phyloP scores from a whole-genome alignment of 208 protist genomes.

The Leishmania aethiopica region DNA sequence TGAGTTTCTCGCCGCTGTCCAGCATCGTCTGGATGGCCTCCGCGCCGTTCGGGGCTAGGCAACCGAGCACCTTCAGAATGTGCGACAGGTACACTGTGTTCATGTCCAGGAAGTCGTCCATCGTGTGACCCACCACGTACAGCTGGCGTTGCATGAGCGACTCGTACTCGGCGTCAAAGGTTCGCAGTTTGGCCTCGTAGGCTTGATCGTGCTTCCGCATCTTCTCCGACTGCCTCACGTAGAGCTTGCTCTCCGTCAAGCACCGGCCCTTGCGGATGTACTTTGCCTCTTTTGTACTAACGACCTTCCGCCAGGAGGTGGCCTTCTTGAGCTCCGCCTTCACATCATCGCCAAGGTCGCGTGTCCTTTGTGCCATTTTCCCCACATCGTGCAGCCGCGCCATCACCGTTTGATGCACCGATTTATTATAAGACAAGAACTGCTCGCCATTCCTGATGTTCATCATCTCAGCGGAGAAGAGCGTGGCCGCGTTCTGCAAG shows the following conservation, averaged over 20 bases:
- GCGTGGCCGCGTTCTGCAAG: conserved; percentile 36
- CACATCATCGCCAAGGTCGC: conserved; percentile 33
- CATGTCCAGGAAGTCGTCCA: conserved; percentile 56
- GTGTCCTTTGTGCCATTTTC: conserved; percentile 25
- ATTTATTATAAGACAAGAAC: conserved; percentile 36
- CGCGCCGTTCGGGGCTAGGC: conserved; percentile 44
- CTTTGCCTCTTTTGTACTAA: conserved; percentile 55
- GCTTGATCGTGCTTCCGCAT: conserved; percentile 26
- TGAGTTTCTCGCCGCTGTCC: conserved; percentile 11
- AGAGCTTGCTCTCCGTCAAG: conserved; percentile 56
- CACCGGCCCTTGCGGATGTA: conserved; percentile 38
- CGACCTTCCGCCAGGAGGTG: conserved; percentile 21
- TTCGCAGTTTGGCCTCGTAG: conserved; percentile 29
- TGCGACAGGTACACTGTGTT: conserved; percentile 42
- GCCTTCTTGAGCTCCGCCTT: conserved; percentile 25
- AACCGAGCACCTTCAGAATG: conserved; percentile 43
- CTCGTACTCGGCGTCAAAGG: conserved; percentile 53
- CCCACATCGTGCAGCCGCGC: conserved; percentile 38
- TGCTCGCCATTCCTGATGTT: conserved; percentile 36
- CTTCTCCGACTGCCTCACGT: conserved; percentile 35
- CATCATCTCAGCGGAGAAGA: conserved; percentile 43
- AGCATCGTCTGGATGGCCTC: conserved; percentile 34
- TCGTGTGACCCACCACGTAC: conserved; percentile 35
- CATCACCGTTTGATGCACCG: conserved; percentile 33
- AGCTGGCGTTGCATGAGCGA: conserved; percentile 45